Conservation (phyloP, 495 filamentous ascomycete genomes). For the Chaetomidium leptoderma region DNA sequence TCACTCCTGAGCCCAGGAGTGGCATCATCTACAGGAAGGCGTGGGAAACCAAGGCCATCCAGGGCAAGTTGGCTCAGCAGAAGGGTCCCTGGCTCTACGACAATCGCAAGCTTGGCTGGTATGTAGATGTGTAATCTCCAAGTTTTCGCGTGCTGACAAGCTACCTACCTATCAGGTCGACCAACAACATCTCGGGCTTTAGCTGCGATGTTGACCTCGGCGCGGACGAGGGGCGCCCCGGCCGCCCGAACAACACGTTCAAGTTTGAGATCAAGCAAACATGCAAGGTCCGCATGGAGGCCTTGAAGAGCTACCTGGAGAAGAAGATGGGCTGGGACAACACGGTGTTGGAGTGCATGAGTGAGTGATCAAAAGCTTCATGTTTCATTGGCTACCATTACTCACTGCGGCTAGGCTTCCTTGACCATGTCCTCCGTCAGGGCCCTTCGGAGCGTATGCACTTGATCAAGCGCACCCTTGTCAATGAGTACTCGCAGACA, state of each 20-base stretch:
- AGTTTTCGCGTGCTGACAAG: constrained; percentile 22
- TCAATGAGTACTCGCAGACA: constrained; percentile 41
- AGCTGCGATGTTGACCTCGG: constrained; percentile 63
- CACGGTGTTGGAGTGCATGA: constrained; percentile 70
- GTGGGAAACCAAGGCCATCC: constrained; percentile 62
- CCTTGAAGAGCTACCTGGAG: constrained; percentile 61
- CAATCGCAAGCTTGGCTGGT: constrained; percentile 75
- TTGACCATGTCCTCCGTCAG: constrained; percentile 85
- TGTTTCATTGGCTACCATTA: background rate
- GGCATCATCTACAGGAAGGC: constrained; percentile 58
- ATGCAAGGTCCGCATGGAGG: constrained; percentile 57
- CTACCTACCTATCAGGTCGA: constrained; percentile 29
- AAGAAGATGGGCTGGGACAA: constrained; percentile 56
- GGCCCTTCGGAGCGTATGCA: constrained; percentile 58
- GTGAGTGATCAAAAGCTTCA: constrained; percentile 25
- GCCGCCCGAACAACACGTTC: constrained; percentile 46
- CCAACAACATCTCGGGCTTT: constrained; percentile 38
- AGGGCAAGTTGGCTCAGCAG: constrained; percentile 43
- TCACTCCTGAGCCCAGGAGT: constrained; percentile 61
- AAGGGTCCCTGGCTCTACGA: constrained; percentile 65
- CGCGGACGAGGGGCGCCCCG: constrained; percentile 44
- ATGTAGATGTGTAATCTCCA: constrained; percentile 23
- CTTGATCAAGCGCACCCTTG: constrained; percentile 75
- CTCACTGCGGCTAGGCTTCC: constrained; percentile 45
- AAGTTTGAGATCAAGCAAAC: constrained; percentile 56